Conservation (phyloP, 108 stramenopile genomes). For the Bacterosira constricta region DNA sequence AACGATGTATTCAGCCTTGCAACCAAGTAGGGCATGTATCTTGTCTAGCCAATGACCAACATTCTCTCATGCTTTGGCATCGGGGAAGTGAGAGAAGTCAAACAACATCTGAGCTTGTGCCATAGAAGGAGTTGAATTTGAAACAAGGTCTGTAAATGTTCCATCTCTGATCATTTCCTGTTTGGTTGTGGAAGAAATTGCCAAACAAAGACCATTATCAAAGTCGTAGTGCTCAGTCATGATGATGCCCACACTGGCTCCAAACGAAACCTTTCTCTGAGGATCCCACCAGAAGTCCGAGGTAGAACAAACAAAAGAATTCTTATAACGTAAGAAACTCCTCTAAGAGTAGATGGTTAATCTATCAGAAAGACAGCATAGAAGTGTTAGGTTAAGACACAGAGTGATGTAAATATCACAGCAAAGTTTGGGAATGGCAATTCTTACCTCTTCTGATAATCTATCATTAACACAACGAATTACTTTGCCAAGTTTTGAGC, state of each 20-base stretch:
- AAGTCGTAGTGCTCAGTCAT: constrained; percentile 19
- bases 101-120: neutral
- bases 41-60: constrained; percentile 12
- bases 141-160: neutral
- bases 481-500: constrained; percentile 5
- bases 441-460: too few species aligned
- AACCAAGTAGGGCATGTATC: neutral
- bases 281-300: too few species aligned
- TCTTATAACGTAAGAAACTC: neutral
- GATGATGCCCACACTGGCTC: constrained; percentile 6
- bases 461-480: constrained; percentile 3
- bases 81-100: neutral
- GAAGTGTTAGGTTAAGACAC: too few species aligned
- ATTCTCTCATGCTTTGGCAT: neutral
- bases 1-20: constrained; percentile 4
- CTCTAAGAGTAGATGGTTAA: constrained; percentile 8
- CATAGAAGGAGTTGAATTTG: neutral
- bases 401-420: too few species aligned
- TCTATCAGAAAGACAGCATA: too few species aligned
- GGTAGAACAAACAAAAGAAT: constrained; percentile 16
- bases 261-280: constrained; percentile 25
- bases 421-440: too few species aligned
- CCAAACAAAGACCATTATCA: constrained; percentile 11
- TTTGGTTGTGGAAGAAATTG: constrained; percentile 3
- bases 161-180: neutral